Evolutionary conservation across 2,329 filamentous ascomycete species (phyloP).

Genomic region (Claviceps cyperi): DNA sequence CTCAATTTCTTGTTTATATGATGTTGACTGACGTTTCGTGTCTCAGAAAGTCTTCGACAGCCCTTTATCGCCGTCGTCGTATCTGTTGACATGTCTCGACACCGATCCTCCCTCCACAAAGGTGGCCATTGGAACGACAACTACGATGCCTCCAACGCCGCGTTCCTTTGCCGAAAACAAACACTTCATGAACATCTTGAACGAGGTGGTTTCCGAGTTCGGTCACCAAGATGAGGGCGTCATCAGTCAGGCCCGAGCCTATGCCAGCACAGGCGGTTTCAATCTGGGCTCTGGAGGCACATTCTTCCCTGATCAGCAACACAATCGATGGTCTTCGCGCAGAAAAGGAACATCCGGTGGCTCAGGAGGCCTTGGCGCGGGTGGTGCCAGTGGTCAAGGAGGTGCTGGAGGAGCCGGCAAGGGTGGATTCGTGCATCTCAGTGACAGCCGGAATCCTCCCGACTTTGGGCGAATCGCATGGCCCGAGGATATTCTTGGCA

Average conservation of each 20-base stretch:
- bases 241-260: conserved; percentile 40
- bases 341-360: conserved; percentile 25
- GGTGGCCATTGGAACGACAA: conserved; percentile 46
- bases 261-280: conserved; percentile 42
- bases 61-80: conserved; percentile 26
- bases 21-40: conserved; percentile 4
- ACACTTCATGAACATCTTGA: conserved; percentile 42
- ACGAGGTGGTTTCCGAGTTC: conserved; percentile 39
- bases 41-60: conserved; percentile 44
- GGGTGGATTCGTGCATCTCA: conserved; percentile 51
- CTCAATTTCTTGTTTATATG: neutral
- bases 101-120: conserved; percentile 37
- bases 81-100: conserved; percentile 46
- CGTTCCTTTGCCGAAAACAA: conserved; percentile 44
- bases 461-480: conserved; percentile 55
- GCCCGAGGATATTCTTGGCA: conserved; percentile 57
- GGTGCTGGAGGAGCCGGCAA: conserved; percentile 44
- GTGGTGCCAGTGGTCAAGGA: conserved; percentile 45
- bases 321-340: conserved; percentile 17
- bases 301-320: conserved; percentile 30
- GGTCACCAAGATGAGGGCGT: conserved; percentile 43
- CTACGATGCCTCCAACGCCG: conserved; percentile 44
- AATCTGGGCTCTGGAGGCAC: conserved; percentile 37
- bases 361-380: conserved; percentile 31
- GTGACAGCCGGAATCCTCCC: conserved; percentile 47